Percentiles rank a stretch among this genome's conserved stretches.
These are phyloP conservation scores for Panus rudis DNA, from an alignment of 768 basidiomycete species.

Conservation along the genomic window DNA sequence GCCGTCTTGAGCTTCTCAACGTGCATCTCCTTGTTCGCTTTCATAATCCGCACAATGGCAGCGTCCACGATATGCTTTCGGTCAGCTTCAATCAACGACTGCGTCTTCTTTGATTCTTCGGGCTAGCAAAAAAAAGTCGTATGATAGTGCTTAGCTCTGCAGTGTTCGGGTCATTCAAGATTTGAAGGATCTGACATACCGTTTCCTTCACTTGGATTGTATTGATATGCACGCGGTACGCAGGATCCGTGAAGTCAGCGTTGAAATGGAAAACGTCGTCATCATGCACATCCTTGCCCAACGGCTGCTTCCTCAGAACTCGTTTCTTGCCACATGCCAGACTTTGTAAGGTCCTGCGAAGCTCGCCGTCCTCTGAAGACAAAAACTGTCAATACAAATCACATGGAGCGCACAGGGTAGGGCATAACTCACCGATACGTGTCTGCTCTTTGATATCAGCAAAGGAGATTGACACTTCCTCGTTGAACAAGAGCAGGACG, in stretches of 20 bases:
- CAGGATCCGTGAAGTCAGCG: constrained; percentile 70
- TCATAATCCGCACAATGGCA: constrained; percentile 96
- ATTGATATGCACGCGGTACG: constrained; percentile 83
- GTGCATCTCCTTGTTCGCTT: constrained; percentile 77
- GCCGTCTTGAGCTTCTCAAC: constrained; percentile 76
- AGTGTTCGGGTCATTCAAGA: neutral
- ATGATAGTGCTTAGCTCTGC: neutral
- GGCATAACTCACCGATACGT: constrained; percentile 53
- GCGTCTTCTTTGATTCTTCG: constrained; percentile 82
- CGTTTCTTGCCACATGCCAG: constrained; percentile 88
- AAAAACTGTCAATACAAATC: neutral
- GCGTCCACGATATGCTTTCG: constrained; percentile 83
- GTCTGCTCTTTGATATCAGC: constrained; percentile 61
- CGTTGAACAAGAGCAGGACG: constrained; percentile 84
- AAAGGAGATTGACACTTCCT: constrained; percentile 45
- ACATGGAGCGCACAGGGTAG: neutral
- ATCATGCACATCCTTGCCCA: constrained; percentile 69
- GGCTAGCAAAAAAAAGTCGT: constrained; percentile 35
- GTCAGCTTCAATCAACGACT: constrained; percentile 80
- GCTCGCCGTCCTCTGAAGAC: constrained; percentile 55
- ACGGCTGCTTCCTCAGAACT: constrained; percentile 75
- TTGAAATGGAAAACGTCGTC: constrained; percentile 80
- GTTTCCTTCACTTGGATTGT: constrained; percentile 93
- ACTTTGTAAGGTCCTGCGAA: constrained; percentile 85
- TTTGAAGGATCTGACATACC: constrained; percentile 37